phyloP scores from a whole-genome alignment of 75 land plant species.

The Selaginella tamariscina region DNA sequence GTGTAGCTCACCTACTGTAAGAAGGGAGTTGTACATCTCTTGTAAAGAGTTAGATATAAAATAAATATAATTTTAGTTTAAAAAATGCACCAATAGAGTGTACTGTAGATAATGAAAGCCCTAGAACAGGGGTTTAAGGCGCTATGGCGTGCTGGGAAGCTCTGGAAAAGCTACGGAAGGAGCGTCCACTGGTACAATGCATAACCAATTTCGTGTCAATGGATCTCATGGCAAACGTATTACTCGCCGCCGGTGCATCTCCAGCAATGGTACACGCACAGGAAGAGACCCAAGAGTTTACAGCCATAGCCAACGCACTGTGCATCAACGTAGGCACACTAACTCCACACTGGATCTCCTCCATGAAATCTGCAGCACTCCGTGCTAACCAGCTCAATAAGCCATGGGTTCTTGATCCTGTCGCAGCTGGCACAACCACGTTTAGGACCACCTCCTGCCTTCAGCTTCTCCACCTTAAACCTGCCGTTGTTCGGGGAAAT shows the following conservation, averaged over 20 bases:
- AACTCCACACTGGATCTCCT: not conserved
- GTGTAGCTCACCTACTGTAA: no score
- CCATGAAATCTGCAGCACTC: not conserved
- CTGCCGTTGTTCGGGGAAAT: not conserved
- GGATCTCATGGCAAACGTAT: constrained; percentile 8
- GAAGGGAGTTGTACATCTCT: no score
- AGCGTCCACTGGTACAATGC: not conserved
- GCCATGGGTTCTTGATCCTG: constrained; percentile 4
- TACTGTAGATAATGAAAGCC: no score
- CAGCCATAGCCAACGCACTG: constrained; percentile 2
- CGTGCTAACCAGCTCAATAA: not conserved
- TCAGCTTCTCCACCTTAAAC: not conserved
- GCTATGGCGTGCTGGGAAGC: no score
- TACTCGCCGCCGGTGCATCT: constrained; percentile 7
- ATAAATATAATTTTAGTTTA: no score
- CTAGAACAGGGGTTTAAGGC: no score
- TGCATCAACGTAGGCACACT: not conserved
- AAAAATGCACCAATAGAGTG: no score
- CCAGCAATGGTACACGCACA: constrained; percentile 4
- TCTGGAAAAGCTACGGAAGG: not conserved
- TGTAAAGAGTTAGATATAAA: no score
- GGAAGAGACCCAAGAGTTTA: constrained; percentile 1
- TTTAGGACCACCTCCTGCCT: not conserved
- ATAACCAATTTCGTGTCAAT: constrained; percentile 5
- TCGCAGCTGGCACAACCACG: not conserved